Base-by-base conservation (phyloP, 2,329 filamentous ascomycete genomes). In the Sporothrix mexicana region DNA sequence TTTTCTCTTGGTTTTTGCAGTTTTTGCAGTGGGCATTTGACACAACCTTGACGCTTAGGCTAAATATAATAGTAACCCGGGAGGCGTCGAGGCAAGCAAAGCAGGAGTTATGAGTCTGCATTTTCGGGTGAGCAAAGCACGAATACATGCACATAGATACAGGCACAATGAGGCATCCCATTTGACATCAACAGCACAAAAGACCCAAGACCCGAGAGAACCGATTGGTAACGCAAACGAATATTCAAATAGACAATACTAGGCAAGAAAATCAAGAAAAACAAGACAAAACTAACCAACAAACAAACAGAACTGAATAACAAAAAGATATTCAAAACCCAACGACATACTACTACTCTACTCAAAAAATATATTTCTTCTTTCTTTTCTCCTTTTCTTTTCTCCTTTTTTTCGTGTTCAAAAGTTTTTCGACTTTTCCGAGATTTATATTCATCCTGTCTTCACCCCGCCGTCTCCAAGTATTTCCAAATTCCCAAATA, bases 21-120 rank as follows among this genome's bases (percentile, higher is more conserved):
- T 3, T 30, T 30, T 30, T 30, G 30, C 30, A 30, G 30, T 5
- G 30, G 7, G 30, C 30, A 36, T 7, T 36, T 36, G 23, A 68
- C 64, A 53, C 45, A 36, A 25, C 47, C 64, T 20, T 53, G 64
- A 68, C 15, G 47, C 64, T 53, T 41, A 53, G 64, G 45, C 64
- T 68, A 68, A 55, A 55, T 55, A 55, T 36, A 55, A n/a, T n/a
- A n/a, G n/a, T n/a, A n/a, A 23, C 23, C 20, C n/a, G 51, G 10
- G 51, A 25, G 8, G 7, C n/a, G n/a, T n/a, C n/a, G 23, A 12
- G n/a, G 8, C n/a, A 25, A n/a, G n/a, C n/a, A n/a, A n/a, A n/a
- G n/a, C n/a, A n/a, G n/a, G n/a, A n/a, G n/a, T n/a, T n/a, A n/a
- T n/a, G n/a, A n/a, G n/a, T n/a, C n/a, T n/a, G n/a, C n/a, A 30